These are phyloP conservation scores for Colletotrichum sp. DNA, from an alignment of 2,329 filamentous ascomycete species.

Conservation along the genomic window DNA sequence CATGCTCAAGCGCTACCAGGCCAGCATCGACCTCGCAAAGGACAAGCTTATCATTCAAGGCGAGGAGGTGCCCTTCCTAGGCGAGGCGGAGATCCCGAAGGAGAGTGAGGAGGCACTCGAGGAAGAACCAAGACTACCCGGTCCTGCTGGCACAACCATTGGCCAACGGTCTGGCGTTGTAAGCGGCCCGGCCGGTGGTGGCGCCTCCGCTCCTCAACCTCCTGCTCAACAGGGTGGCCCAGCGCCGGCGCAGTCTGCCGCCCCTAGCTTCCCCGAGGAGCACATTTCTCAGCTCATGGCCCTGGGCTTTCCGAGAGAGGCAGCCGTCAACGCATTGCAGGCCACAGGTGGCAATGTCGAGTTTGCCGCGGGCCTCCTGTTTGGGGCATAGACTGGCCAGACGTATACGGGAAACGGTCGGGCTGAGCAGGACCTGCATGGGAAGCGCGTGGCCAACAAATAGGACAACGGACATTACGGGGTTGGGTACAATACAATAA, in stretches of 20 bases:
- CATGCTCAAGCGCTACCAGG: constrained; percentile 96
- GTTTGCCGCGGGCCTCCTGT: constrained; percentile 82
- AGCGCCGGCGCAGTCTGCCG: constrained; percentile 27
- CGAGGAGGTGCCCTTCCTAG: constrained; percentile 86
- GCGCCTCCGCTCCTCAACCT: constrained; percentile 25
- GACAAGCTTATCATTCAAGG: constrained; percentile 89
- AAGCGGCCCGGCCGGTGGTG: constrained; percentile 48
- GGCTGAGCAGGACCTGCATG: not conserved
- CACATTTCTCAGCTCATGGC: constrained; percentile 77
- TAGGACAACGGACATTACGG: not conserved
- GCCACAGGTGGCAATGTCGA: constrained; percentile 88
- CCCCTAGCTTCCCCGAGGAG: constrained; percentile 58
- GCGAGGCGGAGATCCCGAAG: constrained; percentile 94
- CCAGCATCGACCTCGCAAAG: constrained; percentile 84
- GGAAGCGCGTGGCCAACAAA: not conserved
- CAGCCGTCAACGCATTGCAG: constrained; percentile 81
- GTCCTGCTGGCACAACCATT: constrained; percentile 87
- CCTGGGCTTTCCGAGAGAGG: constrained; percentile 77
- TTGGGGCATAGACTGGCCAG: constrained; percentile 43
- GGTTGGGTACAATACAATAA: not conserved
- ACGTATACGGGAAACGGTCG: not conserved
- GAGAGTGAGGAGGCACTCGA: constrained; percentile 73
- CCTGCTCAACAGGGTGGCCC: constrained; percentile 25
- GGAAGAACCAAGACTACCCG: constrained; percentile 82
- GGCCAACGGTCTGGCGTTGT: constrained; percentile 84